Conservation (phyloP, 305 asterid species). For the Fraxinus velutina region DNA sequence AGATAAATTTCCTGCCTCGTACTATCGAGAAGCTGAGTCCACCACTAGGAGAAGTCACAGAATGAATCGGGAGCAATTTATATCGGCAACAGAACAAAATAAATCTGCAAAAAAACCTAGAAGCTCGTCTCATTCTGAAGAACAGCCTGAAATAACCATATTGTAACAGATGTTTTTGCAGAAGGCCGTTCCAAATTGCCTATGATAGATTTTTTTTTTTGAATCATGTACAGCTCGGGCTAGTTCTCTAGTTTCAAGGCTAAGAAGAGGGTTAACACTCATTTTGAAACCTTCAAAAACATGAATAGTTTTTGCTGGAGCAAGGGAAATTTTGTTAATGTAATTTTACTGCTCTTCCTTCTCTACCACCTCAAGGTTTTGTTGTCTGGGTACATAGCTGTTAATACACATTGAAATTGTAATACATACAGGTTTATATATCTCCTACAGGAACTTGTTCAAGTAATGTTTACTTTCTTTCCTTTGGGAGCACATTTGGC, state of each 20-base stretch:
- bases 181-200: not conserved
- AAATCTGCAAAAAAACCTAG: not conserved
- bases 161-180: not conserved
- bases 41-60: conserved; percentile 5
- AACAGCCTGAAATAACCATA: not conserved
- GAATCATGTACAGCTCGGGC: not conserved
- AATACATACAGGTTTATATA: not conserved
- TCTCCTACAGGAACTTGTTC: not conserved
- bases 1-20: not conserved
- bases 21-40: conserved; percentile 18
- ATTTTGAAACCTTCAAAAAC: not conserved
- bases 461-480: not conserved
- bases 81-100: conserved; percentile 8
- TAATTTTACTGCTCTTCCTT: not conserved
- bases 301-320: not conserved
- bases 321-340: not conserved
- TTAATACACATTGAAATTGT: not conserved
- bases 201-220: not conserved
- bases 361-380: not conserved
- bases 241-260: not conserved
- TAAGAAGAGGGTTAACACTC: not conserved
- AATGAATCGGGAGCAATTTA: not conserved
- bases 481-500: not conserved
- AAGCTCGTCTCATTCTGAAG: not conserved
- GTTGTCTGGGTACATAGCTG: not conserved